Evolutionary conservation across 371 early-diverging fungal species (phyloP).

Genomic region (Apophysomyces variabilis): DNA sequence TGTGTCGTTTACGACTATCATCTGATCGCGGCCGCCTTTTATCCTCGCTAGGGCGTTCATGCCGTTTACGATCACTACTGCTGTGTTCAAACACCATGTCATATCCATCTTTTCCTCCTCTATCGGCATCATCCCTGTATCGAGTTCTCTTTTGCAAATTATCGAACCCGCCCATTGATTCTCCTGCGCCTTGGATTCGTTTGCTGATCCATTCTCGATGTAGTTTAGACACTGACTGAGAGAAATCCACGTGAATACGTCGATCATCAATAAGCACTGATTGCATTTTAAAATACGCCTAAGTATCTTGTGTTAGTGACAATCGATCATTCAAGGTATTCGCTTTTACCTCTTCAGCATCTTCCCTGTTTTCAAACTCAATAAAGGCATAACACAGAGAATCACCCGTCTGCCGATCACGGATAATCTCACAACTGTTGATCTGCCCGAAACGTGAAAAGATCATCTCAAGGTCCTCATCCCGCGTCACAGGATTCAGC

Average conservation of each 20-base stretch:
- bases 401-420: slow-evolving; percentile 85
- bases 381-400: slow-evolving; percentile 95
- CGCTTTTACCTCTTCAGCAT: slow-evolving; percentile 77
- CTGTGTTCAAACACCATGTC: slow-evolving; percentile 51
- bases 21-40: slow-evolving; percentile 15
- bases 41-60: slow-evolving; percentile 15
- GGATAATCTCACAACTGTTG: slow-evolving; percentile 88
- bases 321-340: background rate
- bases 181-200: slow-evolving; percentile 43
- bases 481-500: slow-evolving; percentile 90
- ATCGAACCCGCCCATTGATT: slow-evolving; percentile 57
- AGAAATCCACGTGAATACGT: slow-evolving; percentile 97
- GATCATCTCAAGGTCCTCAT: slow-evolving; percentile 92
- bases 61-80: slow-evolving; percentile 7
- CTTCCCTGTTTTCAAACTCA: slow-evolving; percentile 88
- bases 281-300: slow-evolving; percentile 89
- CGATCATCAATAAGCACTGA: slow-evolving; percentile 97
- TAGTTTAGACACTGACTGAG: slow-evolving; percentile 92
- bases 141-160: slow-evolving; percentile 54
- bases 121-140: slow-evolving; percentile 42
- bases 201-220: slow-evolving; percentile 74
- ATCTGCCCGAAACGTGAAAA: slow-evolving; percentile 94
- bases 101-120: slow-evolving; percentile 38
- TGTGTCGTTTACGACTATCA: slow-evolving; percentile 19
- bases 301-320: slow-evolving; percentile 3